Percentiles rank a stretch among this genome's conserved stretches.
Evolutionary conservation across 805 yeast species (phyloP).

Genomic region (Yarrowia bubula): DNA sequence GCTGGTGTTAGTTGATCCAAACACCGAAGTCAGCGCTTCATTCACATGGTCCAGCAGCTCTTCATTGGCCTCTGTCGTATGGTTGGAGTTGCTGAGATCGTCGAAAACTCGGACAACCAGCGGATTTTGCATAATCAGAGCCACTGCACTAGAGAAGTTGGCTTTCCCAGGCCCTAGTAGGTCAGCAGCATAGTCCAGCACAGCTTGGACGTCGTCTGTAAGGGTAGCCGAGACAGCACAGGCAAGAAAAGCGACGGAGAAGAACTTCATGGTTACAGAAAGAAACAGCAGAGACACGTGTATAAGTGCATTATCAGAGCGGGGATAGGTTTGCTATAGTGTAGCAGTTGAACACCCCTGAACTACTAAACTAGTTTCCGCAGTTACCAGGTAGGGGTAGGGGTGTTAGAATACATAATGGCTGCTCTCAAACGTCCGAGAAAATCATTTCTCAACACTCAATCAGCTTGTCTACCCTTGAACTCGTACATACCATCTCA

Average conservation of each 20-base stretch:
- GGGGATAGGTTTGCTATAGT: not conserved
- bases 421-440: no score
- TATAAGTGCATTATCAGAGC: not conserved
- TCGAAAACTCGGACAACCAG: not conserved
- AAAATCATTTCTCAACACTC: no score
- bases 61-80: not conserved
- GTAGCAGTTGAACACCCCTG: not conserved
- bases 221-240: not conserved
- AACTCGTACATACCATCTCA: no score
- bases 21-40: not conserved
- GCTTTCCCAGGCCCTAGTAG: not conserved
- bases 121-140: not conserved
- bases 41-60: not conserved
- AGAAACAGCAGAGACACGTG: not conserved
- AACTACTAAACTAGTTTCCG: not conserved
- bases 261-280: not conserved
- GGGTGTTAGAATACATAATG: no score
- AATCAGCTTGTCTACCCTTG: no score
- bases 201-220: not conserved
- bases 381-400: not conserved
- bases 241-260: not conserved
- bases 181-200: not conserved
- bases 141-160: not conserved
- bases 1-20: not conserved
- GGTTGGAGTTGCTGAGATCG: not conserved